Evolutionary conservation across 2,329 filamentous ascomycete species (phyloP).

Genomic region (Fusarium phyllophilum): DNA sequence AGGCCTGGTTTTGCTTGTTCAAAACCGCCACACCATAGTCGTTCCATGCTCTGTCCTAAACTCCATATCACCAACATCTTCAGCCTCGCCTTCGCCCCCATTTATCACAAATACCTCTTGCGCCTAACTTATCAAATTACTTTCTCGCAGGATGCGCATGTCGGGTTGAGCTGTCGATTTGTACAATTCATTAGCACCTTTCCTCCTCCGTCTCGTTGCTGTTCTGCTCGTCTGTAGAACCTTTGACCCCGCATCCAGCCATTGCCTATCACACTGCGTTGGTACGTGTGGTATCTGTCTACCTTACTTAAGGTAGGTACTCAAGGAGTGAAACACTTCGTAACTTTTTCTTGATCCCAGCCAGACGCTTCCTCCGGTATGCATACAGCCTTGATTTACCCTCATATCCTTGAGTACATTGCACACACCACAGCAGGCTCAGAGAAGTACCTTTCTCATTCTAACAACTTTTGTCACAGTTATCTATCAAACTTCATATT

Average conservation of each 20-base stretch:
- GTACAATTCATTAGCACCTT: constrained; percentile 32
- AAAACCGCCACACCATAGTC: constrained; percentile 28
- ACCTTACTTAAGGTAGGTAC: background rate
- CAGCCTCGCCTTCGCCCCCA: constrained; percentile 14
- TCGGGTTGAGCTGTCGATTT: constrained; percentile 15
- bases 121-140: background rate
- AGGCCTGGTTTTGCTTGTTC: constrained; percentile 17
- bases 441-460: background rate
- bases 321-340: constrained; percentile 30
- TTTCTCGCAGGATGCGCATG: background rate
- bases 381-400: constrained; percentile 8
- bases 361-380: constrained; percentile 19
- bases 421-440: background rate
- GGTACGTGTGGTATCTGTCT: constrained; percentile 16
- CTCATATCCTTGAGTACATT: background rate
- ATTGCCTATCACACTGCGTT: constrained; percentile 20
- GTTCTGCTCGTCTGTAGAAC: constrained; percentile 14
- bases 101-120: constrained; percentile 4
- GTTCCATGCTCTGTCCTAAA: constrained; percentile 20
- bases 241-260: constrained; percentile 37
- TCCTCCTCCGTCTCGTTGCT: constrained; percentile 18
- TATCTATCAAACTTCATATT: constrained; percentile 6
- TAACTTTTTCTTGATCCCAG: constrained; percentile 24
- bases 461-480: constrained; percentile 19
- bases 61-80: constrained; percentile 26